phyloP scores from a whole-genome alignment of 2,329 filamentous ascomycete species.

The Ophiocordyceps camponoti-saundersi region DNA sequence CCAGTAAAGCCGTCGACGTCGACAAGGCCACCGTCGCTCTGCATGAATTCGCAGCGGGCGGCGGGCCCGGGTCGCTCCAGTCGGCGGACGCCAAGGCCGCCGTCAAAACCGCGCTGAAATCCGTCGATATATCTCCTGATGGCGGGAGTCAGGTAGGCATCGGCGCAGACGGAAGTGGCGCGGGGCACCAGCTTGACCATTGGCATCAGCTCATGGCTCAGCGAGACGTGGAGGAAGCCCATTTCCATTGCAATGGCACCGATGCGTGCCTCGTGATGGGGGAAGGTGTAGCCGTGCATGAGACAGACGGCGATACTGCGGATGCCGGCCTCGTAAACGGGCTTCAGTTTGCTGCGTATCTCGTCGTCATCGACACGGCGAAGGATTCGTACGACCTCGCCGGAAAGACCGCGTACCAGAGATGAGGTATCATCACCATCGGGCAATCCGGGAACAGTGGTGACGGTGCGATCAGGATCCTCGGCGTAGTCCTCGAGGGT shows the following conservation, averaged over 20 bases:
- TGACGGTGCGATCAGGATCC: slow-evolving; percentile 31
- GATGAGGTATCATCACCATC: slow-evolving; percentile 21
- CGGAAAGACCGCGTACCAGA: slow-evolving; percentile 49
- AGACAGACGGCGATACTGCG: slow-evolving; percentile 37
- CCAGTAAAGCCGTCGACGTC: slow-evolving; percentile 50
- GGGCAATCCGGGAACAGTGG: slow-evolving; percentile 25
- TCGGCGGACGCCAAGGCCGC: slow-evolving; percentile 30
- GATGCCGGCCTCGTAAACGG: slow-evolving; percentile 44
- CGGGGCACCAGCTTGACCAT: slow-evolving; percentile 27
- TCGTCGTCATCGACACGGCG: slow-evolving; percentile 35
- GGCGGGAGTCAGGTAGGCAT: slow-evolving; percentile 25
- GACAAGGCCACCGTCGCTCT: slow-evolving; percentile 35
- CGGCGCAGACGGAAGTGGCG: slow-evolving; percentile 23
- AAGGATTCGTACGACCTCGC: slow-evolving; percentile 52
- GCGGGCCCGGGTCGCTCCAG: slow-evolving; percentile 38
- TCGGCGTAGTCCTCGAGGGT: slow-evolving; percentile 60
- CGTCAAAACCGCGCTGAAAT: slow-evolving; percentile 18
- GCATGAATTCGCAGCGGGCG: slow-evolving; percentile 53
- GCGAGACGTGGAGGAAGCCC: slow-evolving; percentile 21
- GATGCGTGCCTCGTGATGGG: slow-evolving; percentile 33
- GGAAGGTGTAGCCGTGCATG: slow-evolving; percentile 52
- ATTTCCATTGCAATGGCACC: slow-evolving; percentile 18
- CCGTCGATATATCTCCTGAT: slow-evolving; percentile 17
- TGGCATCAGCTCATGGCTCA: slow-evolving; percentile 19
- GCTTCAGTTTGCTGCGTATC: slow-evolving; percentile 39